phyloP scores from a whole-genome alignment of 176 grass and related monocot species.

The Hordeum marinum region DNA sequence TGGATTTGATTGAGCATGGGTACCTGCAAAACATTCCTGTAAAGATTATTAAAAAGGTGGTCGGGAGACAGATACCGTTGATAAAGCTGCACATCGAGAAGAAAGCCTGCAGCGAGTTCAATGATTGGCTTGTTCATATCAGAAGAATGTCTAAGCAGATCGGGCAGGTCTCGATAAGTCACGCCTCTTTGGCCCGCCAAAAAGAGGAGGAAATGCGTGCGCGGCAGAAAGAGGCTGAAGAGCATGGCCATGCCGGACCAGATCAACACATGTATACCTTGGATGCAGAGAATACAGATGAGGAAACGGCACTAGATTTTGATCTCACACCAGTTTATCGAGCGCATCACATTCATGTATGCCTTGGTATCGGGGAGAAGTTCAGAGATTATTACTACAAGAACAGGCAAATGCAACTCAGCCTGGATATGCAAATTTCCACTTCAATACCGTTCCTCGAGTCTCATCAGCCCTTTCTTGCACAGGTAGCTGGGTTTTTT shows the following conservation, averaged over 20 bases:
- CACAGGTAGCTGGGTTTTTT: constrained; percentile 81
- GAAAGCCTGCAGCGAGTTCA: constrained; percentile 77
- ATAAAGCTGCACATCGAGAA: constrained; percentile 86
- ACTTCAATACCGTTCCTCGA: constrained; percentile 74
- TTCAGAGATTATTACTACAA: constrained; percentile 86
- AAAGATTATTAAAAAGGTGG: constrained; percentile 55
- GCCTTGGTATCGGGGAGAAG: constrained; percentile 76
- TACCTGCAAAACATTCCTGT: constrained; percentile 65
- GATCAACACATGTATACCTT: neutral
- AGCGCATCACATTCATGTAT: constrained; percentile 64
- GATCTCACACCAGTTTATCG: constrained; percentile 76
- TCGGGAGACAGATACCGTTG: constrained; percentile 61
- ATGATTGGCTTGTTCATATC: constrained; percentile 86
- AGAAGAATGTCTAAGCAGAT: constrained; percentile 73
- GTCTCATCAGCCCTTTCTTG: constrained; percentile 75
- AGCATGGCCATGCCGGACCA: neutral
- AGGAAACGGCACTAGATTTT: constrained; percentile 64
- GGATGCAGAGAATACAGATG: constrained; percentile 26
- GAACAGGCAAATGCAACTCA: constrained; percentile 83
- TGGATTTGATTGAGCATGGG: constrained; percentile 62
- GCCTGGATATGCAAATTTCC: constrained; percentile 91
- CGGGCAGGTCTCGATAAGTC: constrained; percentile 72
- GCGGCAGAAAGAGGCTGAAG: constrained; percentile 18
- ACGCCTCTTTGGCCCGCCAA: constrained; percentile 66
- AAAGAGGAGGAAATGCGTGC: constrained; percentile 58